Evolutionary conservation across 257 asterid genomes (phyloP).

Genomic region (Solanum dulcamara): DNA sequence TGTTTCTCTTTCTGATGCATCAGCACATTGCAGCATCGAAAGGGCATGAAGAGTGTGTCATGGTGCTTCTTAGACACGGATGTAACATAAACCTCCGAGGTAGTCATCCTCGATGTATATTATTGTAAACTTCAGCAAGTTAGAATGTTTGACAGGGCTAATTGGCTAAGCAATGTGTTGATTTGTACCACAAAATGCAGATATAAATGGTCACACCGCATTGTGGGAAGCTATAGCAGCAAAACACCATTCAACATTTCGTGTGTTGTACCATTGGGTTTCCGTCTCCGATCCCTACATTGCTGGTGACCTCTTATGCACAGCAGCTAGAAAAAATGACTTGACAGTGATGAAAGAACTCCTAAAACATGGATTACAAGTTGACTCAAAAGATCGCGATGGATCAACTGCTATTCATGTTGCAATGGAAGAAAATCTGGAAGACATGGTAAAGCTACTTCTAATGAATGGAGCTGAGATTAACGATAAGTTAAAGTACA

Average conservation of each 20-base stretch:
- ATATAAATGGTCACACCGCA: conserved; percentile 68
- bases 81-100: conserved; percentile 71
- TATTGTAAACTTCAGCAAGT: neutral
- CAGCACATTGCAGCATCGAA: conserved; percentile 85
- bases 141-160: neutral
- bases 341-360: conserved; percentile 42
- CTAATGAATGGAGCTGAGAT: conserved; percentile 73
- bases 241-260: conserved; percentile 65
- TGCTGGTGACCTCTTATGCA: conserved; percentile 80
- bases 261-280: conserved; percentile 73
- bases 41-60: conserved; percentile 85
- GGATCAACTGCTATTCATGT: conserved; percentile 68
- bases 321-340: conserved; percentile 59
- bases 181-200: conserved; percentile 15
- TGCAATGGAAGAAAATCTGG: conserved; percentile 37
- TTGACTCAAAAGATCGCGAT: conserved; percentile 57
- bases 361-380: conserved; percentile 54
- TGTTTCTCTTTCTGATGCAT: neutral
- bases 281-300: conserved; percentile 62
- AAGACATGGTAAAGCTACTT: conserved; percentile 56
- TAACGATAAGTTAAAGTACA: conserved; percentile 19
- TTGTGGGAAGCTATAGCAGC: conserved; percentile 70
- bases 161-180: neutral
- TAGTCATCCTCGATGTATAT: neutral
- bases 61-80: conserved; percentile 76